Conservation (phyloP, 208 protist genomes). For the Herpetomonas tarakana region DNA sequence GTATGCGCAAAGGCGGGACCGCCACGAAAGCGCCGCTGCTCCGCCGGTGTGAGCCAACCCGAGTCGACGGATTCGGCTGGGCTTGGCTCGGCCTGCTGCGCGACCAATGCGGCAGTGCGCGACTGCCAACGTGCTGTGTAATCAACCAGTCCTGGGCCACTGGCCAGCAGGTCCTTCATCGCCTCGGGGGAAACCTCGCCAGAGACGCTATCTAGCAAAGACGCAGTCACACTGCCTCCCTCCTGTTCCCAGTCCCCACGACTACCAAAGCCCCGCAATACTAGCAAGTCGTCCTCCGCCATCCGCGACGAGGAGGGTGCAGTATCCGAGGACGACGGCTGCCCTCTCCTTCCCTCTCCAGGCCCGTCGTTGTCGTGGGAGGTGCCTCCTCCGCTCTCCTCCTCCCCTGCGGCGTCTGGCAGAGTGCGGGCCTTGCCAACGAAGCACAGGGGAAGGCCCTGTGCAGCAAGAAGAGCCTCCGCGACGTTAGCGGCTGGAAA, state of each 20-base stretch:
- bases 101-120: conserved; percentile 36
- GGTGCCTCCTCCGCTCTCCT: no score
- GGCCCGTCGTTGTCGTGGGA: no score
- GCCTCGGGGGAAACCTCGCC: no score
- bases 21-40: conserved; percentile 28
- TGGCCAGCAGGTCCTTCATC: conserved; percentile 30
- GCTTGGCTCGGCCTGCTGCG: conserved; percentile 23
- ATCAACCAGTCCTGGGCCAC: conserved; percentile 53
- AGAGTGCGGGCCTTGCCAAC: conserved; percentile 38
- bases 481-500: conserved; percentile 61
- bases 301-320: no score
- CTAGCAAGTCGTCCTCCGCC: no score
- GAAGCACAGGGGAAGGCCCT: conserved; percentile 66
- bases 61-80: conserved; percentile 10
- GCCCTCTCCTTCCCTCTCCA: no score
- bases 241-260: no score
- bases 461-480: conserved; percentile 70
- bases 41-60: conserved; percentile 57
- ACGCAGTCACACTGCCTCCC: no score
- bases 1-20: conserved; percentile 55
- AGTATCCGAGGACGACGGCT: no score
- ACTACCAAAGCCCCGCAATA: no score
- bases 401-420: no score
- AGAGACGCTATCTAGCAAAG: no score
- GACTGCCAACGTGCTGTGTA: conserved; percentile 44